Base-by-base conservation (phyloP, 371 early-diverging fungal species). In the Actinomortierella wolfii region DNA sequence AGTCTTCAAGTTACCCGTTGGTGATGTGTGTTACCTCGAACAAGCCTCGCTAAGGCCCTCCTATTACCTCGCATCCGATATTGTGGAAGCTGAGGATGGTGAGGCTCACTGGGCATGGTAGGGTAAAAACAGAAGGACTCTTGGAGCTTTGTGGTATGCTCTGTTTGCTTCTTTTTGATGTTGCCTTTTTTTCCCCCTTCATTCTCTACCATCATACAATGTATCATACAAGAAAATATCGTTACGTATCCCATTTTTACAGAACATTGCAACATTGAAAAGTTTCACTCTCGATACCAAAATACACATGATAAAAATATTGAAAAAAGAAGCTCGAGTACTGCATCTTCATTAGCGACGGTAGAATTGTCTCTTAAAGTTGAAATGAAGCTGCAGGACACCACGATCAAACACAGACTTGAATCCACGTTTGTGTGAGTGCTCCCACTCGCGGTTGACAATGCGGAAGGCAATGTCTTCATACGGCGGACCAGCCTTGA, bases 401-500 rank as follows among this genome's bases (percentile, higher is more conserved):
- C 94, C 94, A 21, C 94, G 82, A 70, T 97, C 97, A 84, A 96
- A 98, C 0, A 85, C 83, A 62, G 92, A 91, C 40, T 88, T 82
- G 78, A 97, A 98, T 4, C 97, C 98, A 26, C 89, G 90, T 74
- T 93, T 93, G 74, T 95, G 94, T 4, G 88, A 87, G 61, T 88
- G 87, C 78, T 97, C 97, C 98, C 98, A 98, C 76, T 97, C 96
- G 18, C 92, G 83, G 55, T 94, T 95, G 49, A 95, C 94, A 49
- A 98, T 94, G 51, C 93, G 81, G 78, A 98, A 98, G 2, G 95
- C 97, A 66, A 97, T 86, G 64, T 97, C 97, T 79, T 95, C 94
- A 67, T 98, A 98, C 0, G 97, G 97, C 34, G 96, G 94, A 0
- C 96, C 96, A 20, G 97, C 95, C 28, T 81, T 87, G 79, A 97